Conservation (phyloP, 352 stramenopile species). For the Phytopythium vexans region DNA sequence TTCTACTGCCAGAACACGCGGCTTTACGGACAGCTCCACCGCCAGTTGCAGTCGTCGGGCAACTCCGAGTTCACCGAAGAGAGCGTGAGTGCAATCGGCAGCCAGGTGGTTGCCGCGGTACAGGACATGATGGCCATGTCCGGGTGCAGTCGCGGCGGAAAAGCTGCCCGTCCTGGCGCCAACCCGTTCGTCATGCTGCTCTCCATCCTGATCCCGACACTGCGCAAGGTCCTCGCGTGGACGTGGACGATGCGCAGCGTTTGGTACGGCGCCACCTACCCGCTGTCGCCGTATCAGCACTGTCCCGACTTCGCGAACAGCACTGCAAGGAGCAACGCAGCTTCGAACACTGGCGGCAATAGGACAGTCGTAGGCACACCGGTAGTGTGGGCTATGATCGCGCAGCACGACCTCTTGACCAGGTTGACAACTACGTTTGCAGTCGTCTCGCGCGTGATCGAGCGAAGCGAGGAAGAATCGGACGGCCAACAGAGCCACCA, state of each 20-base stretch:
- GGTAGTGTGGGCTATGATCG: constrained; percentile 39
- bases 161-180: neutral
- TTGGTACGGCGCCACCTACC: constrained; percentile 21
- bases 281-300: constrained; percentile 2
- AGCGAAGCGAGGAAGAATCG: constrained; percentile 30
- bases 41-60: constrained; percentile 7
- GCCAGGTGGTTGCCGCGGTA: constrained; percentile 24
- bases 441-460: constrained; percentile 34
- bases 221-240: constrained; percentile 59
- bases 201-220: constrained; percentile 46
- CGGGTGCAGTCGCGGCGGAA: neutral
- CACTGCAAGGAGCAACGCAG: constrained; percentile 6
- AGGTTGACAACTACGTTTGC: constrained; percentile 21
- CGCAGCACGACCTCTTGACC: constrained; percentile 45
- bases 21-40: constrained; percentile 46
- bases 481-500: neutral
- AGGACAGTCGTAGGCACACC: constrained; percentile 5
- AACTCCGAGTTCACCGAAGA: constrained; percentile 32
- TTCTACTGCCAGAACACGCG: constrained; percentile 38
- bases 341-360: constrained; percentile 2
- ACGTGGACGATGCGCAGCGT: constrained; percentile 29
- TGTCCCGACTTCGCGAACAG: neutral
- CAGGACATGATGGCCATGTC: constrained; percentile 3
- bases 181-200: constrained; percentile 68
- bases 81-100: constrained; percentile 19